A percentile compares a stretch with the other conserved stretches of the same genome.
Evolutionary conservation across 768 basidiomycete genomes (phyloP).

Genomic region (Kwoniella mangroviensis): DNA sequence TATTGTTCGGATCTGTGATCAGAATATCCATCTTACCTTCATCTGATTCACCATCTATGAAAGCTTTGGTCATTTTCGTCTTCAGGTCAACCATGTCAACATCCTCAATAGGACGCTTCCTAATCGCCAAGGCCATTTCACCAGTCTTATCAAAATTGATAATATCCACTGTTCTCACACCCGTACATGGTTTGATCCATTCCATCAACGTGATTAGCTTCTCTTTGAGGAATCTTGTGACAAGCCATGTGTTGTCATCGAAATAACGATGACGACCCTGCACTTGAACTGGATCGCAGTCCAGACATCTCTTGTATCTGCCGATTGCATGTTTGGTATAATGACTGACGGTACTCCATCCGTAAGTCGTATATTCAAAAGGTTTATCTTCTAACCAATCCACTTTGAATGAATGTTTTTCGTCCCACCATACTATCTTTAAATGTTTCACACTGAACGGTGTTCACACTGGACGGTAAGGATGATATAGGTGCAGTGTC

Average conservation of each 20-base stretch:
- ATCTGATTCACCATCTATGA: not conserved
- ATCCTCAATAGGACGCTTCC: not conserved
- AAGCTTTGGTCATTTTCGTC: not conserved
- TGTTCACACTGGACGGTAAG: not conserved
- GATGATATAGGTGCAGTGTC: no score
- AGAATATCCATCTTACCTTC: not conserved
- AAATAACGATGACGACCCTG: no score
- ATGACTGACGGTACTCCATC: no score
- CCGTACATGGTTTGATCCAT: no score
- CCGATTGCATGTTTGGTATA: no score
- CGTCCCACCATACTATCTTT: constrained; percentile 9
- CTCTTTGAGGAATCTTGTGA: no score
- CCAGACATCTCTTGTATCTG: no score
- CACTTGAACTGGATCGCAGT: no score
- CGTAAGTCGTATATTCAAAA: no score
- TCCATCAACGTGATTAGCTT: no score
- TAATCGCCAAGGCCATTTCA: not conserved
- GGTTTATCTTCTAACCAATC: not conserved
- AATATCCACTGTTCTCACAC: not conserved
- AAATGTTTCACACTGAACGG: not conserved
- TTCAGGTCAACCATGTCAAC: not conserved
- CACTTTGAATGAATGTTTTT: not conserved
- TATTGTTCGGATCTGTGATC: not conserved
- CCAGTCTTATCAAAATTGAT: not conserved
- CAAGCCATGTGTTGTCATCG: no score